Conservation (phyloP, 2,329 filamentous ascomycete species). For the Claviceps capensis region DNA sequence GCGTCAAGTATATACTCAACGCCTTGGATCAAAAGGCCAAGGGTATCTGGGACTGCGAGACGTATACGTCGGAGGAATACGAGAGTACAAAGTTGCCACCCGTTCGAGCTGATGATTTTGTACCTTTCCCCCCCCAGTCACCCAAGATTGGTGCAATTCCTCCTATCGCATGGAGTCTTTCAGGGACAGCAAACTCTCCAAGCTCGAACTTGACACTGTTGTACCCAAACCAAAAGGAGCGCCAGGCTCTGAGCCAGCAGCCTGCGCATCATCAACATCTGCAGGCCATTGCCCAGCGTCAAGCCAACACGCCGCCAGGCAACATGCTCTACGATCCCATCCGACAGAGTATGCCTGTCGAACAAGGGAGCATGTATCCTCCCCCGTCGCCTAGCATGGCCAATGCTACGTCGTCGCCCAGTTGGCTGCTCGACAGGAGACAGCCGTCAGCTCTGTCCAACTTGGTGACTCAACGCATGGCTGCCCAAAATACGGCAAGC, state of each 20-base stretch:
- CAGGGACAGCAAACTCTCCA: conserved; percentile 73
- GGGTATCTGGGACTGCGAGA: conserved; percentile 67
- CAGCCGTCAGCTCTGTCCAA: conserved; percentile 12
- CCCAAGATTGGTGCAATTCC: conserved; percentile 26
- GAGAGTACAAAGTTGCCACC: conserved; percentile 49
- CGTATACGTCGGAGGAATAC: conserved; percentile 59
- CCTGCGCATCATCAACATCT: conserved; percentile 5
- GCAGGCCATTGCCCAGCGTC: conserved; percentile 8
- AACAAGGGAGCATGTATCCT: conserved; percentile 32
- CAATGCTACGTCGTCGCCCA: conserved; percentile 30
- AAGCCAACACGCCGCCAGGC: conserved; percentile 36
- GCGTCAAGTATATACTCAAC: conserved; percentile 74
- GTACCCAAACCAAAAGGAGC: conserved; percentile 42
- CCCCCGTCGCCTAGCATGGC: conserved; percentile 35
- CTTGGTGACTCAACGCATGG: no score
- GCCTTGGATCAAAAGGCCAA: conserved; percentile 79
- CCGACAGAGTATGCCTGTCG: conserved; percentile 36
- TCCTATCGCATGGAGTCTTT: conserved; percentile 72
- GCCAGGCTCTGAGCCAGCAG: background rate
- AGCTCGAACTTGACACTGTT: conserved; percentile 72
- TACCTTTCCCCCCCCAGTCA: conserved; percentile 28
- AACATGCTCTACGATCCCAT: conserved; percentile 50
- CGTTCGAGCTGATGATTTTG: conserved; percentile 25
- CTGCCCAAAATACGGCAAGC: conserved; percentile 3
- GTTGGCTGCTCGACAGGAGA: conserved; percentile 14